Base-by-base conservation (phyloP, 306 rosid genomes). In the Gastrolobium villosum region DNA sequence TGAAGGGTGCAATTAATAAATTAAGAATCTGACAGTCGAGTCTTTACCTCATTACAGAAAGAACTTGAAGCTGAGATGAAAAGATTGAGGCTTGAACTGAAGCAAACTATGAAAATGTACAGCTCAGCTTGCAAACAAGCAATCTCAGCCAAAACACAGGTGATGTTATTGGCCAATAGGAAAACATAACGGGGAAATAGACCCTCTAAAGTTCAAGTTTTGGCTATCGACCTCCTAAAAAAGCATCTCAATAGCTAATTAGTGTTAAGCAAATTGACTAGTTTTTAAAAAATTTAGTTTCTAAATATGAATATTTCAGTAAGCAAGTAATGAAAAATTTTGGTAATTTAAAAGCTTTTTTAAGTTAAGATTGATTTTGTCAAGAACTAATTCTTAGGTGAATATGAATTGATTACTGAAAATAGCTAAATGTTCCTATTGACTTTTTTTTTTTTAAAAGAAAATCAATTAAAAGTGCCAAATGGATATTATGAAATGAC, bases 91-190 rank as follows among this genome's bases (percentile, higher is more conserved):
- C 88, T 85, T 28, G 99, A 96, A 80, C 79, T 96, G 82, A 90
- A 96, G 84, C 96, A 96, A 84, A 96, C 99, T 70, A 93, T 93
- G 97, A 92, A 96, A 81, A 87, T 93, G 98, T 96, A 96, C 61
- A 96, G 93, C 88, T 87, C 98, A 70, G 99, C 98, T 37, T 91
- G 99, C 89, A 96, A 90, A 84, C 98, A 96, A 88, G 99, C 99
- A 59, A 91, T 96, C 77, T 88, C 97, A 54, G 99, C 99, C 32
- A 93, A 96, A 86, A 88, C 90, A 39, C 82, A 91, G 97, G 98
- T 92, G 72, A 71, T 79, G 59, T 32, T 57, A 7, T 70, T 46
- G 32, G 45, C 34, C 83, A 68, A 10, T 65, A 37, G 34, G 55
- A 60, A 72, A 54, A 28, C 6, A 41, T 69, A 26, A 40, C 10